A percentile compares a stretch with the other conserved stretches of the same genome.
Evolutionary conservation across 2,329 filamentous ascomycete species (phyloP).

Genomic region (Fusarium virguliforme): DNA sequence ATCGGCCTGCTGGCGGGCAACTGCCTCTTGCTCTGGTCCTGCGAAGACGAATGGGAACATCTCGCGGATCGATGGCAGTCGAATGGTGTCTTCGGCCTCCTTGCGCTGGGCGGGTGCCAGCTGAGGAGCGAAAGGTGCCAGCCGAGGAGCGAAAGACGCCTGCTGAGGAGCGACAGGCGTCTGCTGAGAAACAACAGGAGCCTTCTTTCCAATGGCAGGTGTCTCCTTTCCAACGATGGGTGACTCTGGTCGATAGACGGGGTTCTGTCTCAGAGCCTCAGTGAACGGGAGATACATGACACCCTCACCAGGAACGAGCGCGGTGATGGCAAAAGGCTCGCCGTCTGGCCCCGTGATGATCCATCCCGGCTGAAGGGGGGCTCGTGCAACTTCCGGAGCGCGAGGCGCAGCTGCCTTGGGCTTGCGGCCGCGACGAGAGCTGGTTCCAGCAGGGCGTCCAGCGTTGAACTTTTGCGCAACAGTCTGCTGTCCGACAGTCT

Average conservation of each 20-base stretch:
- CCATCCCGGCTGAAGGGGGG: too few relatives aligned
- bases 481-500: not conserved
- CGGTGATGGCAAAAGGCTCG: not conserved
- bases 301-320: too few relatives aligned
- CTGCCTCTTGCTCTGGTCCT: not conserved
- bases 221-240: too few relatives aligned
- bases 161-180: not conserved
- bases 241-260: too few relatives aligned
- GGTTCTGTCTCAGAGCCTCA: too few relatives aligned
- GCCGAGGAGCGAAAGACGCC: not conserved
- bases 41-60: constrained; percentile 28
- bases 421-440: not conserved
- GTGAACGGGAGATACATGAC: too few relatives aligned
- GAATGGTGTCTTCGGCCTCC: constrained; percentile 3
- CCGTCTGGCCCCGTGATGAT: too few relatives aligned
- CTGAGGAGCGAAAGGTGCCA: not conserved
- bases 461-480: not conserved
- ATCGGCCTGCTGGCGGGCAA: not conserved
- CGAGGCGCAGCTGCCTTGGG: too few relatives aligned
- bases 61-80: constrained; percentile 34
- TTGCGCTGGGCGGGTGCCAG: not conserved
- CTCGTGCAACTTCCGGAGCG: too few relatives aligned
- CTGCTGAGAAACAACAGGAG: not conserved
- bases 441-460: not conserved
- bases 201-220: too few relatives aligned